Base-by-base conservation (phyloP, 2,329 filamentous ascomycete species). In the Ascosphaera apis region DNA sequence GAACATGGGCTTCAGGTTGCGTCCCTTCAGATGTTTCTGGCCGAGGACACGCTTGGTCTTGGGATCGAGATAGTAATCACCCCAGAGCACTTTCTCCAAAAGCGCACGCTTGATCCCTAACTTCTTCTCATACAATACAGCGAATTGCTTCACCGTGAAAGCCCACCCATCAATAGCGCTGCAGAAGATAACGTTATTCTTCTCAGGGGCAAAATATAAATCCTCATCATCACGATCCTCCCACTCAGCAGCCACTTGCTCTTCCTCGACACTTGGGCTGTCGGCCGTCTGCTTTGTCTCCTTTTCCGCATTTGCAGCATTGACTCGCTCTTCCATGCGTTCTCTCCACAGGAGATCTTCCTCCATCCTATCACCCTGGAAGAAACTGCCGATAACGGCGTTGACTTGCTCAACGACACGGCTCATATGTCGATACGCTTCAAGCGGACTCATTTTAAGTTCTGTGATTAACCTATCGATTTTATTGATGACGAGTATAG, bases 161-260 rank as follows among this genome's bases (percentile, higher is more conserved):
- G 88, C 88, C 88, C 88, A 98, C n/a, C 88, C 88, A 51, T 98
- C 88, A 38, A 92, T 77, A 40, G 88, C 88, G 52, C 86, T 95
- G 60, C 82, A 83, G 54, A 98, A 98, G 43, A 98, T 95, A 53
- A 98, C 88, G 50, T 98, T 98, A 55, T 93, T 93, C 56, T 86
- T 91, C 51, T 98, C 88, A 0, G 88, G 88, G 1, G 88, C 82
- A 56, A 98, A 98, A 54, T 98, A 98, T 17, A 98, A 74, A 53
- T 93, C 84, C 53, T 95, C 84, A 48, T 98, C 88, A 48, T 93
- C 84, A 45, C 74, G 73, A 52, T 95, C 88, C 53, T 93, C 76
- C 46, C 82, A 98, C 33, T 70, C 67, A 7, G 60, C 61, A n/a
- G n/a, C n/a, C 21, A 61, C 57, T 0, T 63, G 62, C 27, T 52